Conservation (phyloP, 352 stramenopile species). For the Globisporangium recalcitrans region DNA sequence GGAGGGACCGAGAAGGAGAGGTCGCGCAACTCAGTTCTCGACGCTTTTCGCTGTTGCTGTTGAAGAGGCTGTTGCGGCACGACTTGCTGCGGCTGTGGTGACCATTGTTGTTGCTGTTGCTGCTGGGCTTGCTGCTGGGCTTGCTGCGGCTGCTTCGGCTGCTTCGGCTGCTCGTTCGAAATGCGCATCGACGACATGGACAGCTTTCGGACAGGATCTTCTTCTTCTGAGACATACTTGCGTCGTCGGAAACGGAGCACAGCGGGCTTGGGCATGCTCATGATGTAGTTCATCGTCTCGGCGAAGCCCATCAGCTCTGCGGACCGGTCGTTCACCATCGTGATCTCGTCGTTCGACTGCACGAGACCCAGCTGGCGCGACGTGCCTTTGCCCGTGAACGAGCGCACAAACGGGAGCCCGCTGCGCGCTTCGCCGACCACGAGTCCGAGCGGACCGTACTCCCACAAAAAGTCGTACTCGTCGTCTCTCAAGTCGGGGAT, state of each 20-base stretch:
- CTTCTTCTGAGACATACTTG: not conserved
- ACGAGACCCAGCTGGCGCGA: slow-evolving; percentile 65
- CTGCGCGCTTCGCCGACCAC: slow-evolving; percentile 55
- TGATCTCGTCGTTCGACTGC: slow-evolving; percentile 73
- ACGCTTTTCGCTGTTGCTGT: slow-evolving; percentile 15
- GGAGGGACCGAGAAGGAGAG: slow-evolving; percentile 4
- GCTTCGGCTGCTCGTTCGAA: slow-evolving; percentile 13
- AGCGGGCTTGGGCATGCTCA: slow-evolving; percentile 77
- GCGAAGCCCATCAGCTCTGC: slow-evolving; percentile 55
- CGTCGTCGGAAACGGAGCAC: slow-evolving; percentile 65
- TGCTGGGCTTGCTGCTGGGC: slow-evolving; percentile 22
- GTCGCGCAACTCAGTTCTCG: slow-evolving; percentile 10
- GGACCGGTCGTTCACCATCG: slow-evolving; percentile 68
- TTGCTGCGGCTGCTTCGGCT: slow-evolving; percentile 20
- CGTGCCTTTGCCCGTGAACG: slow-evolving; percentile 76
- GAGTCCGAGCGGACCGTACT: slow-evolving; percentile 68
- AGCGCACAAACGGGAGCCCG: slow-evolving; percentile 67
- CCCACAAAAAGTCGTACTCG: slow-evolving; percentile 85
- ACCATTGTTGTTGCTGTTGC: slow-evolving; percentile 16
- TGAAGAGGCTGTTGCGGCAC: slow-evolving; percentile 19
- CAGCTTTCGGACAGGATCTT: slow-evolving; percentile 1
- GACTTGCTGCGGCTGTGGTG: slow-evolving; percentile 11
- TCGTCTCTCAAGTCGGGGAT: slow-evolving; percentile 47
- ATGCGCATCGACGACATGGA: slow-evolving; percentile 9
- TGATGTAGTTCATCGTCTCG: slow-evolving; percentile 82